These are phyloP conservation scores for Xylariaceae sp. DNA, from an alignment of 2,329 filamentous ascomycete genomes.

Conservation along the genomic window DNA sequence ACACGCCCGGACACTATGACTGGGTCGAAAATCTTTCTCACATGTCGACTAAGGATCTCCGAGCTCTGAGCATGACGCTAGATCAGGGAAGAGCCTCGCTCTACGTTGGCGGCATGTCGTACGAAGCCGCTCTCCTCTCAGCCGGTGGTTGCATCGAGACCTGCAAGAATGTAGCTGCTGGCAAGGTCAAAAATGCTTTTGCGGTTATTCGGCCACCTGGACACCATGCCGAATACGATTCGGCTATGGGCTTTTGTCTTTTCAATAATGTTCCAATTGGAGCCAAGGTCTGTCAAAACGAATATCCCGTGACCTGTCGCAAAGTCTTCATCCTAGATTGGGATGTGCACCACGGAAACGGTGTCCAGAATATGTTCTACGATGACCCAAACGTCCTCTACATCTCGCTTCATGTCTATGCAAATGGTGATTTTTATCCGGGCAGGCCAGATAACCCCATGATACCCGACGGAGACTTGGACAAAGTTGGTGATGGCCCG, in stretches of 20 bases:
- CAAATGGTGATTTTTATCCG: conserved; percentile 86
- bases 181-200: conserved; percentile 90
- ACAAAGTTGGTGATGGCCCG: conserved; percentile 62
- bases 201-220: conserved; percentile 94
- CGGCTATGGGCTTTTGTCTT: conserved; percentile 92
- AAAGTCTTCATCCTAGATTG: conserved; percentile 95
- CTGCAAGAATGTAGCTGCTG: conserved; percentile 85
- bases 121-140: conserved; percentile 80
- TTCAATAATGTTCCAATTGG: conserved; percentile 98
- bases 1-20: conserved; percentile 76
- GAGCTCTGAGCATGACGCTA: conserved; percentile 66
- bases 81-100: conserved; percentile 76
- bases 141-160: conserved; percentile 95
- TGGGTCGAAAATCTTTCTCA: conserved; percentile 71
- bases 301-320: conserved; percentile 80
- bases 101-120: conserved; percentile 84
- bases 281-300: conserved; percentile 82
- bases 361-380: conserved; percentile 96
- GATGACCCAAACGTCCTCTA: conserved; percentile 94
- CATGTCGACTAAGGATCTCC: conserved; percentile 69
- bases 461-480: conserved; percentile 66
- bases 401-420: conserved; percentile 91
- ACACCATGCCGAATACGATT: conserved; percentile 88
- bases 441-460: conserved; percentile 63
- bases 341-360: conserved; percentile 85